phyloP scores from a whole-genome alignment of 176 grass and related monocot species.

The Leersia perrieri region DNA sequence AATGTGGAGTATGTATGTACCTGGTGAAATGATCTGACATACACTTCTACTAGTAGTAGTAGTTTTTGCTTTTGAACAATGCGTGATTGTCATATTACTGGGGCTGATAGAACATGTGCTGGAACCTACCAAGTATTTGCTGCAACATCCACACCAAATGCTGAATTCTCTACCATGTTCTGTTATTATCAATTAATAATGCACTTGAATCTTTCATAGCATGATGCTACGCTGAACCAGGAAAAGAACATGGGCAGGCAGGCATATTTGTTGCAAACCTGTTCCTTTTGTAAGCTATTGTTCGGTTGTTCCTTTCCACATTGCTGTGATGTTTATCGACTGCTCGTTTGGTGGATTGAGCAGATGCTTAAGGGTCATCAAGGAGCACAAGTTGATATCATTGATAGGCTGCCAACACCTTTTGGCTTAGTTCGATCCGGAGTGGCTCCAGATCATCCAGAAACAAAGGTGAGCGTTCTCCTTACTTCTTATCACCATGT shows the following conservation, averaged over 20 bases:
- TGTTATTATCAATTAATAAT: neutral
- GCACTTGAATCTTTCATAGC: neutral
- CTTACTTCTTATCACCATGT: neutral
- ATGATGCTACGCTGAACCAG: neutral
- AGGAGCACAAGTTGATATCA: conserved; percentile 65
- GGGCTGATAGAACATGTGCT: neutral
- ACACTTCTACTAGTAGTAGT: neutral
- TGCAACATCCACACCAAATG: neutral
- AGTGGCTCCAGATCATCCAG: conserved; percentile 92
- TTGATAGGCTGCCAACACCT: conserved; percentile 75
- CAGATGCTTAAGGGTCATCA: conserved; percentile 83
- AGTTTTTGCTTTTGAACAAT: neutral
- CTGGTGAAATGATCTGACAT: neutral
- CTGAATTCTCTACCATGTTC: neutral
- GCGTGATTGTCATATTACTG: neutral
- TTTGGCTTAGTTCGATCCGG: conserved; percentile 88
- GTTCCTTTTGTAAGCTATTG: neutral
- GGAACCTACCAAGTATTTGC: neutral
- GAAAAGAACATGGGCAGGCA: neutral
- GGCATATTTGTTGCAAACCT: neutral
- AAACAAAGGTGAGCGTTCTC: conserved; percentile 65
- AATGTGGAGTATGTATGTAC: no score
- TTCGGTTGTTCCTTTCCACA: neutral
- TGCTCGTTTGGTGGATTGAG: conserved; percentile 19
- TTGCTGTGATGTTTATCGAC: neutral